Conservation (phyloP, 1,284 basidiomycete genomes). For the Sporisorium exsertum region DNA sequence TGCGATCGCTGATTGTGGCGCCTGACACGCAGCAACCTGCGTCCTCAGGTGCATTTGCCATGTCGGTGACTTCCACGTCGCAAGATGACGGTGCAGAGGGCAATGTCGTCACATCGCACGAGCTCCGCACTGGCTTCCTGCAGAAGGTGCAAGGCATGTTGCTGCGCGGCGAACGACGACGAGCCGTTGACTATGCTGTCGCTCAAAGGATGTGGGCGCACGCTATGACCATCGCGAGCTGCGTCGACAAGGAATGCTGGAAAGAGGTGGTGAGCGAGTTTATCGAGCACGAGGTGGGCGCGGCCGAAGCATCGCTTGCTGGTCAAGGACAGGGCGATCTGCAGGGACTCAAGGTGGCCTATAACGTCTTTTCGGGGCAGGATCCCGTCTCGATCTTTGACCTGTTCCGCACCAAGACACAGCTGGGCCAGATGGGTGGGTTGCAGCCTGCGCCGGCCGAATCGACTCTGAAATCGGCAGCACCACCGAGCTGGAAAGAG, state of each 20-base stretch:
- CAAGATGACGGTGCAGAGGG: slow-evolving; percentile 13
- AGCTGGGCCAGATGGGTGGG: slow-evolving; percentile 35
- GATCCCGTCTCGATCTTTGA: slow-evolving; percentile 57
- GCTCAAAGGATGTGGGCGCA: slow-evolving; percentile 93
- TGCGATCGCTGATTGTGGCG: slow-evolving; percentile 36
- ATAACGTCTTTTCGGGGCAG: slow-evolving; percentile 65
- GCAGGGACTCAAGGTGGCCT: slow-evolving; percentile 65
- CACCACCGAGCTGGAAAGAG: slow-evolving; percentile 83
- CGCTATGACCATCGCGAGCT: slow-evolving; percentile 92
- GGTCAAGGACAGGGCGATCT: slow-evolving; percentile 42
- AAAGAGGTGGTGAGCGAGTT: slow-evolving; percentile 90
- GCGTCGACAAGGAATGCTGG: slow-evolving; percentile 92
- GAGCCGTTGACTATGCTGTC: slow-evolving; percentile 88
- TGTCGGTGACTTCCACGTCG: slow-evolving; percentile 24
- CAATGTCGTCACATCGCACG: slow-evolving; percentile 54
- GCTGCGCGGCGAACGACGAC: slow-evolving; percentile 80
- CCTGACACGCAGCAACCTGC: slow-evolving; percentile 18
- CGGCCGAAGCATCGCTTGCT: slow-evolving; percentile 24
- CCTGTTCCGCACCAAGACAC: slow-evolving; percentile 59
- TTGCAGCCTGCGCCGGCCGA: slow-evolving; percentile 45
- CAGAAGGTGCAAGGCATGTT: slow-evolving; percentile 62
- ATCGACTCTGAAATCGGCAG: slow-evolving; percentile 74
- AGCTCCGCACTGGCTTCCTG: slow-evolving; percentile 56
- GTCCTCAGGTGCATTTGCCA: slow-evolving; percentile 20
- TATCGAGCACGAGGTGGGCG: slow-evolving; percentile 78